Evolutionary conservation across 2,329 filamentous ascomycete genomes (phyloP).

Genomic region (Colletotrichum gloeosporioides): DNA sequence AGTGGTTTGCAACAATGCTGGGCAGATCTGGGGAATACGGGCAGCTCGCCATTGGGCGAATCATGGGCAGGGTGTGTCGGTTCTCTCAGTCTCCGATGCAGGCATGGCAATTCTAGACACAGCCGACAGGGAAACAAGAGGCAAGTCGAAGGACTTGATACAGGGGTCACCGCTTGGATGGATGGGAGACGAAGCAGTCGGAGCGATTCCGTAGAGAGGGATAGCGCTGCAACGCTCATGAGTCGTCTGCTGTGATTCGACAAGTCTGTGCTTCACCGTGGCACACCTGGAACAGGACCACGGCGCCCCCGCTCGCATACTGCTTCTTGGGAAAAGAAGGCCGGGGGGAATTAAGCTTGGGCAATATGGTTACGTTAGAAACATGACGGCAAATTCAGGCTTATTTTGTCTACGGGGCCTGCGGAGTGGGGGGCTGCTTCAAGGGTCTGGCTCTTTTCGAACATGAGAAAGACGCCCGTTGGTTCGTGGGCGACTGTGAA

Average conservation of each 20-base stretch:
- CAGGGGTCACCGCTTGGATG: conserved; percentile 1
- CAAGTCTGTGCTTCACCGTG: background rate
- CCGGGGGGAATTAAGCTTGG: conserved; percentile 3
- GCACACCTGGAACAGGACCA: conserved; percentile 9
- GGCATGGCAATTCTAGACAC: background rate
- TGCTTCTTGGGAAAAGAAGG: background rate
- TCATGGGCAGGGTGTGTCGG: background rate
- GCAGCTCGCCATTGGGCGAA: background rate
- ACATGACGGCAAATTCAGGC: background rate
- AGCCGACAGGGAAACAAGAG: background rate
- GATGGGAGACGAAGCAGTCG: background rate
- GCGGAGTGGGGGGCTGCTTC: background rate
- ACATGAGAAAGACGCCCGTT: background rate
- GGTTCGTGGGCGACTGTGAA: background rate
- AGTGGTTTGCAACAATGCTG: background rate
- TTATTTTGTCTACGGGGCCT: background rate
- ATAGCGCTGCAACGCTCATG: background rate
- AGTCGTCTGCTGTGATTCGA: background rate
- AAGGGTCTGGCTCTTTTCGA: background rate
- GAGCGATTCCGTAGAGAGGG: background rate
- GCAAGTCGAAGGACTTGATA: background rate
- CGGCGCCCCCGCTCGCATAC: background rate
- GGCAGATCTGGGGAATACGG: background rate
- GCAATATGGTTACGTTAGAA: background rate
- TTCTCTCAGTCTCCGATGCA: conserved; percentile 2